A percentile compares a stretch with the other conserved stretches of the same genome.
Conservation (phyloP, 2,329 filamentous ascomycete species). For the Zasmidium cellare region DNA sequence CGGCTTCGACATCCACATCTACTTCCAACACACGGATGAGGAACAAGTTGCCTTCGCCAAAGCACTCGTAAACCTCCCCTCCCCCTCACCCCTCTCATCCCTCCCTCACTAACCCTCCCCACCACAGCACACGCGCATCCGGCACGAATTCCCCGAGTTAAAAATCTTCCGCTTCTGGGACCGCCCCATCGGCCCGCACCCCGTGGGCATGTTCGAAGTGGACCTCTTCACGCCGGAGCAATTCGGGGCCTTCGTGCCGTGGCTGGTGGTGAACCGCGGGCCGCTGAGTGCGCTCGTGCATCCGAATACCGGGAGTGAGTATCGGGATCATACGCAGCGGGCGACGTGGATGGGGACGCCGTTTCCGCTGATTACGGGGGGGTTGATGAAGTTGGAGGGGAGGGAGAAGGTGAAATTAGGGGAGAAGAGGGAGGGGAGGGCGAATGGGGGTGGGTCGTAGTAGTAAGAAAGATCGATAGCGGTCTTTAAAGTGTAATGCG, state of each 20-base stretch:
- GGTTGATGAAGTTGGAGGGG: conserved; percentile 44
- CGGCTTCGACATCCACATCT: conserved; percentile 86
- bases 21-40: conserved; percentile 66
- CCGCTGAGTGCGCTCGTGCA: conserved; percentile 78
- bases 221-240: conserved; percentile 81
- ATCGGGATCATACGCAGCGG: conserved; percentile 65
- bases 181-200: conserved; percentile 76
- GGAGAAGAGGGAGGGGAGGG: conserved; percentile 1
- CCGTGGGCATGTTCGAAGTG: conserved; percentile 87
- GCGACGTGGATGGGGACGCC: conserved; percentile 73
- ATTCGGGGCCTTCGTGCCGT: conserved; percentile 85
- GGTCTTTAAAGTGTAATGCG: too few relatives aligned
- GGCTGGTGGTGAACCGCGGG: conserved; percentile 79
- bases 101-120: too few relatives aligned
- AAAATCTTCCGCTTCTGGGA: conserved; percentile 80
- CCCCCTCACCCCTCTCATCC: too few relatives aligned
- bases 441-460: neutral
- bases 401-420: conserved; percentile 1
- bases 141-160: conserved; percentile 81
- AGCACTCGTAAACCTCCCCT: conserved; percentile 49
- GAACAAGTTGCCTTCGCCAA: conserved; percentile 66
- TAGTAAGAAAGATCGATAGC: too few relatives aligned
- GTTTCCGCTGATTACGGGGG: conserved; percentile 58
- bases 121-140: conserved; percentile 71
- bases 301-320: conserved; percentile 72